Evolutionary conservation across 176 grass and related monocot genomes (phyloP).

Genomic region (Musa acuminata): DNA sequence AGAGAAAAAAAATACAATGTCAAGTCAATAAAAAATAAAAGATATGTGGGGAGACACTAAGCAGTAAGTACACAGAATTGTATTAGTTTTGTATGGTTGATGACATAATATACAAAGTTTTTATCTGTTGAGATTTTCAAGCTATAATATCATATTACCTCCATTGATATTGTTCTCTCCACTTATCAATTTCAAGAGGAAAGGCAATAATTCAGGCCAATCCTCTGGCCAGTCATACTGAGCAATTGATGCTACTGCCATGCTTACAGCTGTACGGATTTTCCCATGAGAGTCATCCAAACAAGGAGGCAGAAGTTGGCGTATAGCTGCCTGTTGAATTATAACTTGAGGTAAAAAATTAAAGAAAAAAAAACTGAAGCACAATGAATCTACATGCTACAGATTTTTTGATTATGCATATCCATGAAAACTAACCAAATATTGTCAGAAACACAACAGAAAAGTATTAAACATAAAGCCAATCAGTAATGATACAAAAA

Average conservation of each 20-base stretch:
- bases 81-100: background rate
- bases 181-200: constrained; percentile 77
- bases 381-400: background rate
- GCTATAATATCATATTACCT: constrained; percentile 40
- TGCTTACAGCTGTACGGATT: constrained; percentile 81
- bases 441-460: background rate
- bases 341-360: background rate
- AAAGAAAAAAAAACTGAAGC: background rate
- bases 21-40: background rate
- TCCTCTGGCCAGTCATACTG: constrained; percentile 95
- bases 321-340: constrained; percentile 48
- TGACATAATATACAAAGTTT: background rate
- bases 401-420: background rate
- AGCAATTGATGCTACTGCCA: constrained; percentile 82
- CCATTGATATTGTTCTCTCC: constrained; percentile 62
- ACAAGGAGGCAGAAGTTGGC: constrained; percentile 69
- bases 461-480: background rate
- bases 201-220: constrained; percentile 82
- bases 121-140: background rate
- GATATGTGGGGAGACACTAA: background rate
- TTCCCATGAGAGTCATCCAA: constrained; percentile 79
- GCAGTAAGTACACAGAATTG: background rate
- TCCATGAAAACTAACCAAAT: background rate
- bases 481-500: background rate
- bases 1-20: background rate